phyloP scores from a whole-genome alignment of 2,329 filamentous ascomycete species.

The Colletotrichum truncatum region DNA sequence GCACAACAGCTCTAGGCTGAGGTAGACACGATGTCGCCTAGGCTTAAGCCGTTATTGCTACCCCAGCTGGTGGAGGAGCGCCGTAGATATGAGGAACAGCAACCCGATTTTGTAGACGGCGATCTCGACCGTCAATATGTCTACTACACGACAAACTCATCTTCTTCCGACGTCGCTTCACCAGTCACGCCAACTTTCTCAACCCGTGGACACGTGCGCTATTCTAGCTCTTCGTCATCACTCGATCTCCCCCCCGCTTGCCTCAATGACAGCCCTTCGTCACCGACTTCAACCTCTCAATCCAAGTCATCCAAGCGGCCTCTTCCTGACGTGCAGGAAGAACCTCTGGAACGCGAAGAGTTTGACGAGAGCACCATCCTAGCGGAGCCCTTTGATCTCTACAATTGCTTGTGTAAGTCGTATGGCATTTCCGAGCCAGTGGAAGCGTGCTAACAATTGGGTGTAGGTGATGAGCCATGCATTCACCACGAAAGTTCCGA shows the following conservation, averaged over 20 bases:
- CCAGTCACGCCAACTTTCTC: conserved; percentile 78
- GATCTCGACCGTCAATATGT: conserved; percentile 48
- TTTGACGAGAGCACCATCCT: conserved; percentile 60
- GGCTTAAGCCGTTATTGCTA: conserved; percentile 62
- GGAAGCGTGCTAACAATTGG: conserved; percentile 29
- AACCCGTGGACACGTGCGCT: conserved; percentile 69
- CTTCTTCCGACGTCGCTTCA: conserved; percentile 73
- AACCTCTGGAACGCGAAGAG: conserved; percentile 74
- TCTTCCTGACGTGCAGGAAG: conserved; percentile 86
- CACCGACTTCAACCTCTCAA: conserved; percentile 52
- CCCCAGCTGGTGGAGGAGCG: conserved; percentile 63
- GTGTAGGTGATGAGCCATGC: conserved; percentile 69
- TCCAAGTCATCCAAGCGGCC: conserved; percentile 69
- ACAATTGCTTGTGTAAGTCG: conserved; percentile 79
- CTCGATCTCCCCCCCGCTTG: conserved; percentile 67
- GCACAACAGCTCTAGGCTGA: conserved; percentile 1
- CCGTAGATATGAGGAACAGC: conserved; percentile 49
- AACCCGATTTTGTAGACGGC: conserved; percentile 36
- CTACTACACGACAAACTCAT: conserved; percentile 61
- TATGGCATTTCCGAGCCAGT: background rate
- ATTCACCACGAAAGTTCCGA: conserved; percentile 61
- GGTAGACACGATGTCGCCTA: conserved; percentile 51
- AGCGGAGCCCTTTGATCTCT: conserved; percentile 56
- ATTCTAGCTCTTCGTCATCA: conserved; percentile 82
- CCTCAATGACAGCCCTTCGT: conserved; percentile 60